A percentile compares a stretch with the other conserved stretches of the same genome.
Evolutionary conservation across 176 grass and related monocot species (phyloP).

Genomic region (Avena eriantha): DNA sequence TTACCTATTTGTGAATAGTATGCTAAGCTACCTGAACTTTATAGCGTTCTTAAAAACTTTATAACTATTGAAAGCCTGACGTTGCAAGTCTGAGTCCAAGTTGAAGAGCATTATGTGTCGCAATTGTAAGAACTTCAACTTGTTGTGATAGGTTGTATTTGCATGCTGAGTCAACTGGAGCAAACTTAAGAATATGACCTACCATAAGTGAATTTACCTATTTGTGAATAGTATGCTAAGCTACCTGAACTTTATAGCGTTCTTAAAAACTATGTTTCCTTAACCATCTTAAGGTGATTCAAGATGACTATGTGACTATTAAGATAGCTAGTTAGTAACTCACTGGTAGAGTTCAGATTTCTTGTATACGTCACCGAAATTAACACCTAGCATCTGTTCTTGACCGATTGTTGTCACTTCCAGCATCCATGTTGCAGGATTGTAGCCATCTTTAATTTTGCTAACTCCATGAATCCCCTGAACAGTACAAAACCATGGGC

Average conservation of each 20-base stretch:
- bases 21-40: background rate
- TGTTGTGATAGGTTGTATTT: background rate
- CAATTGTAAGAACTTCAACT: background rate
- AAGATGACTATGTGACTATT: slow-evolving; percentile 1
- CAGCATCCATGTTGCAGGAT: slow-evolving; percentile 97
- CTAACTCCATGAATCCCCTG: slow-evolving; percentile 64
- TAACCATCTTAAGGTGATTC: slow-evolving; percentile 22
- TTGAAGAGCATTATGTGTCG: slow-evolving; percentile 1
- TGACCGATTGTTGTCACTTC: slow-evolving; percentile 67
- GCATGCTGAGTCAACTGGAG: background rate
- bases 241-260: background rate
- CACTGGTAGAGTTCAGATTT: slow-evolving; percentile 82
- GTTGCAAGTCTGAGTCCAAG: slow-evolving; percentile 8
- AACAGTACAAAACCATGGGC: slow-evolving; percentile 27
- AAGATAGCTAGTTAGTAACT: slow-evolving; percentile 39
- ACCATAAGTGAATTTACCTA: slow-evolving; percentile 23
- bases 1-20: slow-evolving; percentile 22
- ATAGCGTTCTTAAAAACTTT: background rate
- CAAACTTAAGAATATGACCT: background rate
- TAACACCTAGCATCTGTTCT: slow-evolving; percentile 64
- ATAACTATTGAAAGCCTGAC: no score
- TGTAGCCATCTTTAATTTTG: slow-evolving; percentile 92
- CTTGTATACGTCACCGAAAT: slow-evolving; percentile 78
- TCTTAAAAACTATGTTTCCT: background rate
- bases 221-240: slow-evolving; percentile 12